Evolutionary conservation across 2,329 filamentous ascomycete species (phyloP).

Genomic region (Cordyceps tenuipes): DNA sequence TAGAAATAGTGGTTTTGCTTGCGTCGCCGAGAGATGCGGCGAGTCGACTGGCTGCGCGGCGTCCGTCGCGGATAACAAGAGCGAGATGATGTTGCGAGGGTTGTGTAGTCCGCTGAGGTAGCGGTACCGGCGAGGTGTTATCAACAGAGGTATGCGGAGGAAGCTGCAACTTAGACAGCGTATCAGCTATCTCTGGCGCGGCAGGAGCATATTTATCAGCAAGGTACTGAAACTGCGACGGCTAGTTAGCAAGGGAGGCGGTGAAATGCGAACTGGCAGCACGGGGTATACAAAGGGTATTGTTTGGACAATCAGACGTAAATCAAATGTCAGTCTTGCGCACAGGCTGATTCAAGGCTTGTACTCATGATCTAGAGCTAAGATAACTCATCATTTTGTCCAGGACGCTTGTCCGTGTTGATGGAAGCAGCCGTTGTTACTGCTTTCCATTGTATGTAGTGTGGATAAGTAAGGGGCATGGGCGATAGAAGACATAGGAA

Average conservation of each 20-base stretch:
- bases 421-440: conserved; percentile 11
- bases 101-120: conserved; percentile 39
- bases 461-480: background rate
- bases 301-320: conserved; percentile 23
- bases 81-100: conserved; percentile 47
- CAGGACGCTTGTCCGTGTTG: conserved; percentile 9
- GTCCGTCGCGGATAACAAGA: conserved; percentile 55
- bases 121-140: conserved; percentile 42
- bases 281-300: conserved; percentile 8
- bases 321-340: conserved; percentile 51
- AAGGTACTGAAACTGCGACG: conserved; percentile 50
- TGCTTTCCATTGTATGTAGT: background rate
- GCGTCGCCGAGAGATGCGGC: conserved; percentile 36
- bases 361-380: conserved; percentile 84
- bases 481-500: background rate
- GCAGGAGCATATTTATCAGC: conserved; percentile 61
- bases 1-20: conserved; percentile 44
- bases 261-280: background rate
- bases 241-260: background rate
- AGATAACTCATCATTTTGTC: conserved; percentile 36
- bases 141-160: conserved; percentile 44
- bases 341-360: conserved; percentile 34
- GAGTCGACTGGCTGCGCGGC: conserved; percentile 47
- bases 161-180: conserved; percentile 57
- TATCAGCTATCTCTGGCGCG: conserved; percentile 58